A percentile compares a stretch with the other conserved stretches of the same genome.
Conservation (phyloP, 2,329 filamentous ascomycete species). For the Xylaria sp. region DNA sequence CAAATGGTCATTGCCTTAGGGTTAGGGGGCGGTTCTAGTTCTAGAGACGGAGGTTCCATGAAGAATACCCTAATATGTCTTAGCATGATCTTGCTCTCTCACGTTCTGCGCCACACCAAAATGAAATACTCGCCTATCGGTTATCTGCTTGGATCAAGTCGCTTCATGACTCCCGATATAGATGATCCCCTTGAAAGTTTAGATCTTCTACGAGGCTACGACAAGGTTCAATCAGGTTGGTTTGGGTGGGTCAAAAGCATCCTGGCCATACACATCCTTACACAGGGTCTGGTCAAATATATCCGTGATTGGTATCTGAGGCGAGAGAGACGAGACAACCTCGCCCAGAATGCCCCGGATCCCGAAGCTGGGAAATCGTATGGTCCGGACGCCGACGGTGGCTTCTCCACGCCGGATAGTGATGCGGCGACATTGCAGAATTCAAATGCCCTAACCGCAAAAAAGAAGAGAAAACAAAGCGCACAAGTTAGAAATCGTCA, state of each 20-base stretch:
- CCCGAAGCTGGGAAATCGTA: conserved; percentile 70
- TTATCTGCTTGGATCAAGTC: conserved; percentile 60
- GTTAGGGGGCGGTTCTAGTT: conserved; percentile 81
- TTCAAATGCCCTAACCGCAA: conserved; percentile 69
- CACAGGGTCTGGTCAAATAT: conserved; percentile 77
- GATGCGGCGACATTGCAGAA: conserved; percentile 65
- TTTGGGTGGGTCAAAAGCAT: conserved; percentile 75
- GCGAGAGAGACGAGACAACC: conserved; percentile 66
- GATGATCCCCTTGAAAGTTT: conserved; percentile 61
- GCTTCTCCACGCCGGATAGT: conserved; percentile 65
- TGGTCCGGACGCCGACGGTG: conserved; percentile 55
- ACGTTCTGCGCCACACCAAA: conserved; percentile 62
- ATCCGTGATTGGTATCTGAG: conserved; percentile 75
- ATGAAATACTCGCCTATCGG: conserved; percentile 60
- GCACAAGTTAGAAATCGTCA: conserved; percentile 90
- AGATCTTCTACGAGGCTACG: conserved; percentile 58
- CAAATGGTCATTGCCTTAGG: conserved; percentile 95
- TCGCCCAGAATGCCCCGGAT: conserved; percentile 63
- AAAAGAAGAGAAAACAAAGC: conserved; percentile 90
- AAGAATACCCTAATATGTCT: conserved; percentile 79
- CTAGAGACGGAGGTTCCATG: conserved; percentile 71
- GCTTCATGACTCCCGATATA: conserved; percentile 57
- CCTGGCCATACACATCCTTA: conserved; percentile 79
- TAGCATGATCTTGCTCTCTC: conserved; percentile 70
- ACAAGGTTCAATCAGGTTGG: conserved; percentile 63